Evolutionary conservation across 129 eudicot genomes (phyloP).

Genomic region (Chrysanthemum lavandulifolium): DNA sequence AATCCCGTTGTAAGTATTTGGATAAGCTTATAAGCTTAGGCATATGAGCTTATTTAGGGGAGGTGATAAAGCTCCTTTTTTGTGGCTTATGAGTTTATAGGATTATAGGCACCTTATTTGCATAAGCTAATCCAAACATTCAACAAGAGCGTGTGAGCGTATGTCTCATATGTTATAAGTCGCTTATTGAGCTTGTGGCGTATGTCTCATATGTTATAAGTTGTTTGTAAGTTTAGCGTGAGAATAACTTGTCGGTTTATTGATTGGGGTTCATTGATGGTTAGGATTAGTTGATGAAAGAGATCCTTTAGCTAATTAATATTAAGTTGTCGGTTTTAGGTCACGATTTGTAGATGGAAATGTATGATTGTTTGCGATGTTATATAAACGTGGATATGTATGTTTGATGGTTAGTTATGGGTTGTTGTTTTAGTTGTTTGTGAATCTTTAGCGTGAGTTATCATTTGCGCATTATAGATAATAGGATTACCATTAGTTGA

Average conservation of each 20-base stretch:
- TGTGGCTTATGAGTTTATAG: no score
- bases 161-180: neutral
- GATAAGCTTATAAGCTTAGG: no score
- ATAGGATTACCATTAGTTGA: neutral
- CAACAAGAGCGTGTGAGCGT: no score
- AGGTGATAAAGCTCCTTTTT: no score
- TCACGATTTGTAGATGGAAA: neutral
- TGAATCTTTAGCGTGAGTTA: neutral
- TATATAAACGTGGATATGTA: neutral
- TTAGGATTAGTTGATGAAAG: slow-evolving; percentile 1
- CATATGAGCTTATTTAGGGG: no score
- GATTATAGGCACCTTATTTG: no score
- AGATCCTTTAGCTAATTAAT: neutral
- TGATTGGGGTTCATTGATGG: neutral
- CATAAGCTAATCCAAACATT: no score
- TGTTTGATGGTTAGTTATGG: slow-evolving; percentile 1
- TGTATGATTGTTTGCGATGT: no score
- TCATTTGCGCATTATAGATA: neutral
- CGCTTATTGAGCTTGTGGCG: neutral
- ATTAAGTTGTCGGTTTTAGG: slow-evolving; percentile 11
- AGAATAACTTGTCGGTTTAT: neutral
- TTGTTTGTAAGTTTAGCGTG: neutral
- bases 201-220: no score
- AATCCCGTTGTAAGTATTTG: no score
- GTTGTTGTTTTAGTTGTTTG: slow-evolving; percentile 2